Percentiles rank a stretch among this genome's conserved stretches.
phyloP scores from a whole-genome alignment of 1,139 yeast genomes.

The Meyerozyma elateridarum region DNA sequence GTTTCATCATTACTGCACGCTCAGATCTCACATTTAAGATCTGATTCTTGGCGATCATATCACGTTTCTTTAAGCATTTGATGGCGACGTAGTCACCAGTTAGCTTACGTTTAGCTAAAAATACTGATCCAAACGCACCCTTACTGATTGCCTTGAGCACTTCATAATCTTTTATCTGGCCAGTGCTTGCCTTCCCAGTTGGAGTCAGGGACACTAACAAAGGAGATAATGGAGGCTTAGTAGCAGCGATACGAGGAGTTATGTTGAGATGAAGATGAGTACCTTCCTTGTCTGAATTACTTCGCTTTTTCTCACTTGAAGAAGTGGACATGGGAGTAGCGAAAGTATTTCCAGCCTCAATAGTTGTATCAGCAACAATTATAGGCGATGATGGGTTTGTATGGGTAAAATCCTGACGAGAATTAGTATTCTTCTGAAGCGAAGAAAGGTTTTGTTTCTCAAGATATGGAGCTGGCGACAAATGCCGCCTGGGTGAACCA shows the following conservation, averaged over 20 bases:
- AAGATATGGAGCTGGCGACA: constrained; percentile 50
- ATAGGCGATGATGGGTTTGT: constrained; percentile 2
- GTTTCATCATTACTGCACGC: constrained; percentile 96
- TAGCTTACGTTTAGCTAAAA: constrained; percentile 70
- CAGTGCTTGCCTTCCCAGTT: constrained; percentile 50
- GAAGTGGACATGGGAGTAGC: constrained; percentile 1
- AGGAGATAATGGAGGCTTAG: constrained; percentile 76
- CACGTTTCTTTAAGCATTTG: constrained; percentile 88
- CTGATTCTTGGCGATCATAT: constrained; percentile 96
- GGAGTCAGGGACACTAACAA: constrained; percentile 61
- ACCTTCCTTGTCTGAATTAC: constrained; percentile 7
- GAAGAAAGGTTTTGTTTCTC: constrained; percentile 48
- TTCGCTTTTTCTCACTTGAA: constrained; percentile 6
- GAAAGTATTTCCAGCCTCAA: background rate
- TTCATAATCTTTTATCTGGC: constrained; percentile 80
- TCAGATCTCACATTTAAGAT: constrained; percentile 92
- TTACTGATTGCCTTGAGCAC: constrained; percentile 89
- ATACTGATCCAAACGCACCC: constrained; percentile 97
- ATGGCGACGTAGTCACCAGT: constrained; percentile 97
- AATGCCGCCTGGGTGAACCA: constrained; percentile 50
- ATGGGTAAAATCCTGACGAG: constrained; percentile 5
- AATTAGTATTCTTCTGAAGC: constrained; percentile 45
- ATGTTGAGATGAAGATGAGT: background rate
- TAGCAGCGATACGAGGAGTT: background rate
- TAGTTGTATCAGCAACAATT: background rate